These are phyloP conservation scores for Ophiosphaerella herpotricha DNA, from an alignment of 2,329 filamentous ascomycete genomes.

Conservation along the genomic window DNA sequence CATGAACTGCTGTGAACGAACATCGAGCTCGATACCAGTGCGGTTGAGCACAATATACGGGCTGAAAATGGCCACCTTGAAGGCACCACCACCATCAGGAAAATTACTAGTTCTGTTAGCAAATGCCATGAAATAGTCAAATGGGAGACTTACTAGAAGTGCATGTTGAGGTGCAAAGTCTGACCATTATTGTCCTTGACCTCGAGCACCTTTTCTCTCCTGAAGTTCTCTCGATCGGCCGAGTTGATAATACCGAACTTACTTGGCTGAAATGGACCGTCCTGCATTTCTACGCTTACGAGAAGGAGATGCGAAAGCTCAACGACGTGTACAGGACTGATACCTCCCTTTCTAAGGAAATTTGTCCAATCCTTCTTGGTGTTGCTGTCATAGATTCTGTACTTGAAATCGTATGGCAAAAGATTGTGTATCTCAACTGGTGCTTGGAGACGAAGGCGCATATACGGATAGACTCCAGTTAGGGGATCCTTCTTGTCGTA, in stretches of 20 bases:
- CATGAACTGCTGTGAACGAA: conserved; percentile 87
- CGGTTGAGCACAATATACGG: conserved; percentile 96
- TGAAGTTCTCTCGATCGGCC: conserved; percentile 83
- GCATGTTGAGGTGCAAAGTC: conserved; percentile 78
- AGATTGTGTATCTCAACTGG: conserved; percentile 94
- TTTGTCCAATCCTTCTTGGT: conserved; percentile 99
- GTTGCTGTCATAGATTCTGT: conserved; percentile 97
- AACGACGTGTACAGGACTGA: conserved; percentile 96
- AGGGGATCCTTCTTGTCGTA: conserved; percentile 85
- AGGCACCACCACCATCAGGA: conserved; percentile 90
- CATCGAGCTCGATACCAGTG: conserved; percentile 84
- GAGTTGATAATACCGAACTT: conserved; percentile 98
- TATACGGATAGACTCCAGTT: conserved; percentile 86
- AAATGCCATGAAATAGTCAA: background rate
- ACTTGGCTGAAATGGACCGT: conserved; percentile 90
- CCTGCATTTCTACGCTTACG: conserved; percentile 94
- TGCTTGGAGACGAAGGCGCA: conserved; percentile 88
- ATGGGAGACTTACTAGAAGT: conserved; percentile 70
- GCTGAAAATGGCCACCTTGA: conserved; percentile 93
- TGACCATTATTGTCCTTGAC: conserved; percentile 86
- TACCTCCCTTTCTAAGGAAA: conserved; percentile 92
- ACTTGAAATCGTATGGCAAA: conserved; percentile 97
- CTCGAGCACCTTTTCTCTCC: conserved; percentile 75
- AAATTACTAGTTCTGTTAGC: conserved; percentile 59
- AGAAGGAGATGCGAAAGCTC: conserved; percentile 92